Evolutionary conservation across 495 filamentous ascomycete genomes (phyloP), one percentile per base, ranked within the genome.

Genomic region (Pseudevernia furfuracea): DNA sequence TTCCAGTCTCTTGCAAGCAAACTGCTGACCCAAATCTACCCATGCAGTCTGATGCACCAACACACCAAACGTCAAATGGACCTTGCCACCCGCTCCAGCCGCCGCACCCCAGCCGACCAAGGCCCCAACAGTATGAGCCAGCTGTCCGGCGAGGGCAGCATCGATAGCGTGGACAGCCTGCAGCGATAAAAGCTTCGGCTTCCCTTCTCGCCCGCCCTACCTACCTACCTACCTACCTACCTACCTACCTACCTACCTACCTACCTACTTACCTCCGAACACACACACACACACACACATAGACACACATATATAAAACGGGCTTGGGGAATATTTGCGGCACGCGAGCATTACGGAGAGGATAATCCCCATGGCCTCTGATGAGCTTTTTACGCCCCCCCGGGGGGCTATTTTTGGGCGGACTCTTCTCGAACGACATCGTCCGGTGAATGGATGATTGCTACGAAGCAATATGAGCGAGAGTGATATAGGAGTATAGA

Each of bases 31-130:
- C 43, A 11, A 46, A 1, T 23, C 19, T 23, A 3, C 7, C 6
- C 25, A 9, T 3, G 0, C 19, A 70, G 69, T 7, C 12, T 67
- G 14, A 68, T 72, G 59, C 70, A 69, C 61, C 59, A 61, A 38
- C 63, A 72, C 55, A 72, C 69, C 59, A 71, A 71, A 41, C 55
- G 58, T 21, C 69, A 72, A 62, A 64, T 72, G 66, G 70, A 71
- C 12, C 59, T 55, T 17, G 67, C 69, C 17, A 66, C 48, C 39
- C 57, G 59, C 37, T 37, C 57, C 10, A n/a, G 36, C n/a, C 57
- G 23, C 49, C 61, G 68, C 21, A 23, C 62, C n/a, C 58, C 66
- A 4, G 25, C 41, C 25, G 7, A 52, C 11, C n/a, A 32, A 12
- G 37, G 23, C 44, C 8, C 55, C 2, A 62, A 23, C 37, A 30